Evolutionary conservation across 2,329 filamentous ascomycete species (phyloP).

Genomic region (Colletotrichum sojae): DNA sequence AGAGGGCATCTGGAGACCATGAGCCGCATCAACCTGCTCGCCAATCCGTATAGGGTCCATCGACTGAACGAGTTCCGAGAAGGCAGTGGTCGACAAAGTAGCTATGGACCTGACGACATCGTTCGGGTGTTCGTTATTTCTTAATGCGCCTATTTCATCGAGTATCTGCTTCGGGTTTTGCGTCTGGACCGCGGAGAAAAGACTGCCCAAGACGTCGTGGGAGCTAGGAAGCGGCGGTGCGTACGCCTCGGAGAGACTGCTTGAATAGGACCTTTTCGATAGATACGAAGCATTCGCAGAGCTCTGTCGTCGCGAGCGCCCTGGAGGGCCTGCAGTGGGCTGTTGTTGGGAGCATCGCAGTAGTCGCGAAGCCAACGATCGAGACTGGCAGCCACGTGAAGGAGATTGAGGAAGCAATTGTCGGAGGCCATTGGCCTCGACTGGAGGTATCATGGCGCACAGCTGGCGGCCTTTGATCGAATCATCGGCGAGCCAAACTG

Average conservation of each 20-base stretch:
- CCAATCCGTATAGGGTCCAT: conserved; percentile 71
- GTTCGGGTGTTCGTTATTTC: conserved; percentile 20
- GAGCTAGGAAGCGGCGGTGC: neutral
- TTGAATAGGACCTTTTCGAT: neutral
- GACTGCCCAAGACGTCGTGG: neutral
- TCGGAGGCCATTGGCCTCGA: conserved; percentile 45
- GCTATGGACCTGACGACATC: conserved; percentile 23
- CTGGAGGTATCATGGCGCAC: conserved; percentile 38
- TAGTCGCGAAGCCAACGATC: conserved; percentile 45
- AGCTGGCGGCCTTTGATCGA: neutral
- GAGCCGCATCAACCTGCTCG: conserved; percentile 62
- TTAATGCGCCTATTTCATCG: conserved; percentile 48
- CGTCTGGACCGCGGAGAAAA: conserved; percentile 52
- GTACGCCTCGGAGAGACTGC: neutral
- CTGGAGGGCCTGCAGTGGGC: neutral
- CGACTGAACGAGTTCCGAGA: conserved; percentile 74
- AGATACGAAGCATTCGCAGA: neutral
- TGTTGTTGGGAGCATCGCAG: conserved; percentile 40
- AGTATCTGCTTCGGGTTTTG: conserved; percentile 45
- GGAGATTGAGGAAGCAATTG: conserved; percentile 42
- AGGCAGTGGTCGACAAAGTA: conserved; percentile 65
- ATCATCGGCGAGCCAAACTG: conserved; percentile 6
- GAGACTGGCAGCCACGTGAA: conserved; percentile 46
- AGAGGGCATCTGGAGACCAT: conserved; percentile 55
- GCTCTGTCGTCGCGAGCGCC: neutral